Evolutionary conservation across 352 stramenopile species (phyloP).

Genomic region (Phytophthora multivora): DNA sequence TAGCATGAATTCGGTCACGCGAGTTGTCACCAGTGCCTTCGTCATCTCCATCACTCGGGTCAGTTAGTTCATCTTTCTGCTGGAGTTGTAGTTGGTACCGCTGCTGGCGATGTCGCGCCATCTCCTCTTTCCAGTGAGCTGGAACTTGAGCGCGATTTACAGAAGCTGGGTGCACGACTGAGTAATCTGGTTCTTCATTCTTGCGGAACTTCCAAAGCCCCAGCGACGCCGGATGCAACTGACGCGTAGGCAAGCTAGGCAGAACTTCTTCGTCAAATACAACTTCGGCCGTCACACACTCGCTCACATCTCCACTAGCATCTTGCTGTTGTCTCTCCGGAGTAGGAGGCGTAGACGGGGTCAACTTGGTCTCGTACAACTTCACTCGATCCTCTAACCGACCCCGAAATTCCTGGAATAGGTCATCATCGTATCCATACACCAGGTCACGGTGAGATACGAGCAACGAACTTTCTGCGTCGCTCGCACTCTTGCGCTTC

Average conservation of each 20-base stretch:
- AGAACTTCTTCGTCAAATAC: constrained; percentile 43
- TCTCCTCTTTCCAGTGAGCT: constrained; percentile 55
- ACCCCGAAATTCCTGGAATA: constrained; percentile 58
- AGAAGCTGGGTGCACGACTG: constrained; percentile 52
- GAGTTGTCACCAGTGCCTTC: constrained; percentile 23
- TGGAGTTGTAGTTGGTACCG: constrained; percentile 36
- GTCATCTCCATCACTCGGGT: constrained; percentile 29
- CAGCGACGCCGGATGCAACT: constrained; percentile 67
- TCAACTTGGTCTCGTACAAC: constrained; percentile 8
- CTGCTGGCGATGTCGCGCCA: constrained; percentile 29
- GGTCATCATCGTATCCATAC: constrained; percentile 77
- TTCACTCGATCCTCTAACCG: constrained; percentile 47
- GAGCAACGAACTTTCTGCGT: constrained; percentile 28
- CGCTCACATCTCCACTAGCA: constrained; percentile 7
- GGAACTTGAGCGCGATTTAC: constrained; percentile 30
- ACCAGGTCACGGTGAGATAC: constrained; percentile 65
- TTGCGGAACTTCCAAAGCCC: constrained; percentile 68
- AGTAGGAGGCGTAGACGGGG: constrained; percentile 13
- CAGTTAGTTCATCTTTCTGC: constrained; percentile 28
- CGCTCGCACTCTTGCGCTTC: constrained; percentile 30
- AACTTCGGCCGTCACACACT: constrained; percentile 9
- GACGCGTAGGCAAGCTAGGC: constrained; percentile 34
- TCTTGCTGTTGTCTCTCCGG: constrained; percentile 26
- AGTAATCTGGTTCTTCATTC: constrained; percentile 47
- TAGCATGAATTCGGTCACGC: constrained; percentile 12